phyloP scores from a whole-genome alignment of 495 filamentous ascomycete species.

The Penicillium canariense region DNA sequence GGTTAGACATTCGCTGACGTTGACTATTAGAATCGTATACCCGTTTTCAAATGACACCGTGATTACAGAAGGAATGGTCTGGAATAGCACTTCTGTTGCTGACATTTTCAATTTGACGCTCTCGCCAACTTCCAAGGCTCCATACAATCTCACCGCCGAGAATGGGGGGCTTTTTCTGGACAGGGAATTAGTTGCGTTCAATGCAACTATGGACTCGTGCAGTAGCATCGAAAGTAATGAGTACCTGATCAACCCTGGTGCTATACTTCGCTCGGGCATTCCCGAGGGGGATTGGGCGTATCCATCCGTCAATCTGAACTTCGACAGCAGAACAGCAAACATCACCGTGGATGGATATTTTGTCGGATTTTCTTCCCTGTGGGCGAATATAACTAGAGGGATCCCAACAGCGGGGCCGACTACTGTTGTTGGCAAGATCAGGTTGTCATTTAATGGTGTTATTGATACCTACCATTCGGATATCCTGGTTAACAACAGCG shows the following conservation, averaged over 20 bases:
- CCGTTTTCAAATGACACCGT: not conserved
- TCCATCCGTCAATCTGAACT: not conserved
- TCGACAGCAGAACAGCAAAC: not conserved
- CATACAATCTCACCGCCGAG: not conserved
- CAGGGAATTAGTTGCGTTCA: not conserved
- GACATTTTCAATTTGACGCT: constrained; percentile 1
- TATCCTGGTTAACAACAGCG: constrained; percentile 7
- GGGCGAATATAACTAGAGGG: no score
- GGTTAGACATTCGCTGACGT: not conserved
- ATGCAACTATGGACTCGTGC: not conserved
- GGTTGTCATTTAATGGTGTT: not conserved
- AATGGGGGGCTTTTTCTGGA: not conserved
- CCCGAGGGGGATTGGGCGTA: not conserved
- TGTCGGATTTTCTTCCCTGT: not conserved
- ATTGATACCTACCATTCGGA: constrained; percentile 19
- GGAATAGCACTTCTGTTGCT: not conserved
- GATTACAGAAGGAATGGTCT: not conserved
- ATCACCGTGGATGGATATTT: not conserved
- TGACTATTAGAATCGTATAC: not conserved
- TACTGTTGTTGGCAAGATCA: not conserved
- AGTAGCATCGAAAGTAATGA: not conserved
- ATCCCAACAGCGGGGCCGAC: no score
- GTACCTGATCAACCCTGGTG: not conserved
- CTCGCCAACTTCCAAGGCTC: not conserved
- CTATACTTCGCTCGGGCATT: not conserved